Conservation (phyloP, 768 basidiomycete species). For the Mrakia blollopis region DNA sequence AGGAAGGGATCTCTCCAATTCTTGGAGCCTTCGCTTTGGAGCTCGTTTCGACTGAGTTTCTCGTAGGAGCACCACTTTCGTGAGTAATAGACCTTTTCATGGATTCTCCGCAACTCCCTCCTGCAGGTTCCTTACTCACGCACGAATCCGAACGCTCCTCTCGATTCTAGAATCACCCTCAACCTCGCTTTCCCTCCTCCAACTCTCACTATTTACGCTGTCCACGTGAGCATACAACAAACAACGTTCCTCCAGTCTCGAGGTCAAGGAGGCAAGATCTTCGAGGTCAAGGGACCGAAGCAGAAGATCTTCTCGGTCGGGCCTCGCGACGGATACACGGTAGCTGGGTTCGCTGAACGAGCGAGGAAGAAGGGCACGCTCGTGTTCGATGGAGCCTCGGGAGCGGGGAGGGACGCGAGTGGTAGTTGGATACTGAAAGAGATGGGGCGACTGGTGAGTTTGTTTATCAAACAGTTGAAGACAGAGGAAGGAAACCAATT, state of each 20-base stretch:
- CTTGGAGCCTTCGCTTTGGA: neutral
- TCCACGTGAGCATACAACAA: neutral
- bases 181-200: neutral
- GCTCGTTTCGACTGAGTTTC: neutral
- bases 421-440: neutral
- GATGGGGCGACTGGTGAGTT: constrained; percentile 2
- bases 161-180: constrained; percentile 4
- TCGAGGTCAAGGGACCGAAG: constrained; percentile 6
- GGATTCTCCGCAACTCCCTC: too few relatives aligned
- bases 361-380: neutral
- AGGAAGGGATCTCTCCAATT: constrained; percentile 53
- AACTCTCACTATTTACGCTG: neutral
- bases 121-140: too few relatives aligned
- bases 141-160: too few relatives aligned
- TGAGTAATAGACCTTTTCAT: too few relatives aligned
- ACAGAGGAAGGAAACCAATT: constrained; percentile 41
- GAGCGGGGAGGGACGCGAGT: neutral
- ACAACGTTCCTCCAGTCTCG: neutral
- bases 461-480: too few relatives aligned
- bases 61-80: neutral
- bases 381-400: neutral
- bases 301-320: neutral
- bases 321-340: neutral
- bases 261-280: neutral
- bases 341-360: neutral